Evolutionary conservation across 768 basidiomycete genomes (phyloP).

Genomic region (Serendipita sp.): DNA sequence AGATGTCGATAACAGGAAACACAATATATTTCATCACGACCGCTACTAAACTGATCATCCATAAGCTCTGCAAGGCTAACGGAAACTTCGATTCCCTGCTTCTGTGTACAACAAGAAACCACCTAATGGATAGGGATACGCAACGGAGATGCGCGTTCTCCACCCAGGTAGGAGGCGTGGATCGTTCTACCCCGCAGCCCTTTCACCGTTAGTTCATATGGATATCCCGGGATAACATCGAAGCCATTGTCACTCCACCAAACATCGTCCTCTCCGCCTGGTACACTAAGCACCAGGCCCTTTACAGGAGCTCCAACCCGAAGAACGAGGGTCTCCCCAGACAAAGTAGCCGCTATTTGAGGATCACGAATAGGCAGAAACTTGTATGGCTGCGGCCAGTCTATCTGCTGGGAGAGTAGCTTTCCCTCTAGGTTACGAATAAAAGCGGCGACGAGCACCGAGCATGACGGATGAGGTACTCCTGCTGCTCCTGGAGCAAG

Average conservation of each 20-base stretch:
- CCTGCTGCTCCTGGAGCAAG: slow-evolving; percentile 6
- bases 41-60: too few species aligned
- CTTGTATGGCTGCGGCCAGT: slow-evolving; percentile 22
- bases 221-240: slow-evolving; percentile 16
- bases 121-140: background rate
- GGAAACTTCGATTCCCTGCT: too few species aligned
- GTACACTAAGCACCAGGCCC: slow-evolving; percentile 16
- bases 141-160: background rate
- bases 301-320: slow-evolving; percentile 16
- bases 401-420: slow-evolving; percentile 19
- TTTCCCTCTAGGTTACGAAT: slow-evolving; percentile 15
- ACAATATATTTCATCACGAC: too few species aligned
- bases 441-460: slow-evolving; percentile 23
- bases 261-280: slow-evolving; percentile 15
- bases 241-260: slow-evolving; percentile 19
- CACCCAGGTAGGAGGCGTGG: background rate
- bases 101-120: too few species aligned
- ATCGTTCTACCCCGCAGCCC: background rate
- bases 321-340: slow-evolving; percentile 12
- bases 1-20: too few species aligned
- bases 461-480: slow-evolving; percentile 14
- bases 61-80: too few species aligned
- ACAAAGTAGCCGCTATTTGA: slow-evolving; percentile 9
- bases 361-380: slow-evolving; percentile 21
- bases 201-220: background rate